Percentiles rank a stretch among this genome's conserved stretches.
Evolutionary conservation across 257 asterid species (phyloP).

Genomic region (Ajuga chamaepitys): DNA sequence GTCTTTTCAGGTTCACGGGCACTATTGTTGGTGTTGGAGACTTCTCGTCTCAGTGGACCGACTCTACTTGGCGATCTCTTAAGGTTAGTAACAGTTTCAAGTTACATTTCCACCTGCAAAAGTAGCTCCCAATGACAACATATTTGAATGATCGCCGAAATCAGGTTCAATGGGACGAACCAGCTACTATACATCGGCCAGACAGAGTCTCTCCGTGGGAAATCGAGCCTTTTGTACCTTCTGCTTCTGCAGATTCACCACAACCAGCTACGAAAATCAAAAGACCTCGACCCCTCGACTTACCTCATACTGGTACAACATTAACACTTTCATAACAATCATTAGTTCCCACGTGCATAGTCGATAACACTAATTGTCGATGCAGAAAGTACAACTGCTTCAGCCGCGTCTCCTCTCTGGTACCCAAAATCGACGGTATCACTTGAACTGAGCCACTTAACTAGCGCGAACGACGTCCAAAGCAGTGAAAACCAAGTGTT

Average conservation of each 20-base stretch:
- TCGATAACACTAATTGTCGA: conserved; percentile 1
- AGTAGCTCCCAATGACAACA: not conserved
- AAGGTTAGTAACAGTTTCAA: conserved; percentile 38
- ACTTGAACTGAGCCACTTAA: conserved; percentile 30
- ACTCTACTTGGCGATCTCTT: conserved; percentile 80
- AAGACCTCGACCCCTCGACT: conserved; percentile 61
- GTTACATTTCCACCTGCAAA: not conserved
- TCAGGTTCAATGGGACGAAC: conserved; percentile 88
- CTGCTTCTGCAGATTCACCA: conserved; percentile 34
- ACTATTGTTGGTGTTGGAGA: conserved; percentile 74
- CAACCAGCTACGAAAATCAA: conserved; percentile 46
- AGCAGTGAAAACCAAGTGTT: conserved; percentile 30
- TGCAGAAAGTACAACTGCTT: conserved; percentile 25
- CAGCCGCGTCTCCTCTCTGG: conserved; percentile 44
- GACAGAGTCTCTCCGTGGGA: conserved; percentile 83
- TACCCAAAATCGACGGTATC: conserved; percentile 28
- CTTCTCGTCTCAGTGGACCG: conserved; percentile 55
- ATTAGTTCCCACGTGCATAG: not conserved
- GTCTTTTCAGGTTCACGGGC: conserved; percentile 59
- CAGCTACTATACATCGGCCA: conserved; percentile 45
- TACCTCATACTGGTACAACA: conserved; percentile 40
- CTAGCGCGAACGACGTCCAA: conserved; percentile 24
- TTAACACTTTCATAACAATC: not conserved
- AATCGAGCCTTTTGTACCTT: conserved; percentile 65
- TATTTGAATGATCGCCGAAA: not conserved